phyloP scores from a whole-genome alignment of 805 yeast genomes.

The Yarrowia deformans region DNA sequence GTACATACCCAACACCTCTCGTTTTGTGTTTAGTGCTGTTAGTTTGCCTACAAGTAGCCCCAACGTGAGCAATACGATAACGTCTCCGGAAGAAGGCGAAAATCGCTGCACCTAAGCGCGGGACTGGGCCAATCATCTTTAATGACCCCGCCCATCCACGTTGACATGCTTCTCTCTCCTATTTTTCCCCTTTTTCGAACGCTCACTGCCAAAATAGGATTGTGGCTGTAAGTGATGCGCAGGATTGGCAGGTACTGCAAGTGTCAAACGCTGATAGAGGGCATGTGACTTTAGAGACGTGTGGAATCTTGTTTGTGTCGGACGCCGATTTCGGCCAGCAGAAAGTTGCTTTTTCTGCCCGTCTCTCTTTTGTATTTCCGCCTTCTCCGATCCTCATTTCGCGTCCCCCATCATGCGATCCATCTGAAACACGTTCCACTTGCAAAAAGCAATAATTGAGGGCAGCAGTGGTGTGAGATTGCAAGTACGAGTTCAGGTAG shows the following conservation, averaged over 20 bases:
- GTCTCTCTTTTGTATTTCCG: not conserved
- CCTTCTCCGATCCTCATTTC: not conserved
- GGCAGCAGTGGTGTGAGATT: not conserved
- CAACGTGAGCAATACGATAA: no score
- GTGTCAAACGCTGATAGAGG: conserved; percentile 11
- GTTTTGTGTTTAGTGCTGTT: not conserved
- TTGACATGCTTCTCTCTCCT: not conserved
- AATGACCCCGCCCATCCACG: not conserved
- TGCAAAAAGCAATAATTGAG: conserved; percentile 1
- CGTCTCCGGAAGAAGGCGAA: not conserved
- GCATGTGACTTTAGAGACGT: conserved; percentile 7
- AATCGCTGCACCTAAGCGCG: conserved; percentile 9
- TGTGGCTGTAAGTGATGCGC: conserved; percentile 27
- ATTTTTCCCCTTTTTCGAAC: not conserved
- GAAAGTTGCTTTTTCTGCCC: not conserved
- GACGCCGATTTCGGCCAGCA: conserved; percentile 1
- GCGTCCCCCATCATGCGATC: not conserved
- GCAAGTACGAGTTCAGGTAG: no score
- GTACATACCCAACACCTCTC: no score
- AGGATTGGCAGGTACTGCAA: conserved; percentile 17
- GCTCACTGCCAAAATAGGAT: not conserved
- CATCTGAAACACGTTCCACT: conserved; percentile 5
- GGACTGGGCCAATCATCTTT: not conserved
- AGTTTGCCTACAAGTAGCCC: no score
- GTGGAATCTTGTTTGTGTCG: not conserved